Conservation (phyloP, 2,329 filamentous ascomycete species). For the Aspergillus sp. region DNA sequence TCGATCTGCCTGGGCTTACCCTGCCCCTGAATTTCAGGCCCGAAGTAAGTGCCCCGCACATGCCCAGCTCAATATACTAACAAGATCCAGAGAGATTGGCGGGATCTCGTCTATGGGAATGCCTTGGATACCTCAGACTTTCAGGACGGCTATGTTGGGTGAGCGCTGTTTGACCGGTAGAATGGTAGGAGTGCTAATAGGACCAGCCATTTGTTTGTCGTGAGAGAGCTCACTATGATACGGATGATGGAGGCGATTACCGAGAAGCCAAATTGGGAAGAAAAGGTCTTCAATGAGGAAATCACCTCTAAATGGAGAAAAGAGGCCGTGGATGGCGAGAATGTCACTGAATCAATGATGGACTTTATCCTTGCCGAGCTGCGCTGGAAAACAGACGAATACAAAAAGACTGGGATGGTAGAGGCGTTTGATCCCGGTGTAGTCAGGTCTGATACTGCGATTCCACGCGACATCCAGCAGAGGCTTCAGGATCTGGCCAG, state of each 20-base stretch:
- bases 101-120: neutral
- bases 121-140: neutral
- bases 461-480: neutral
- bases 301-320: neutral
- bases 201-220: too few species aligned
- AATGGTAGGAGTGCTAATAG: neutral
- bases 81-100: too few species aligned
- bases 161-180: neutral
- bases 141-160: neutral
- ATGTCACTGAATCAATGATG: neutral
- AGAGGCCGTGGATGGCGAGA: neutral
- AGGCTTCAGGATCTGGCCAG: neutral
- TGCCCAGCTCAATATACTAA: too few species aligned
- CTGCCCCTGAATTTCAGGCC: neutral
- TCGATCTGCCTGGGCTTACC: neutral
- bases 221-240: neutral
- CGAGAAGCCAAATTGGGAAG: neutral
- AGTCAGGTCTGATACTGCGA: neutral
- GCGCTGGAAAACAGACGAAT: neutral
- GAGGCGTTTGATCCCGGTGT: neutral
- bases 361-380: neutral
- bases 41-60: neutral
- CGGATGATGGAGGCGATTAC: neutral
- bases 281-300: neutral
- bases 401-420: neutral